Conservation (phyloP, 129 eudicot species). For the Escallonia herrerae region DNA sequence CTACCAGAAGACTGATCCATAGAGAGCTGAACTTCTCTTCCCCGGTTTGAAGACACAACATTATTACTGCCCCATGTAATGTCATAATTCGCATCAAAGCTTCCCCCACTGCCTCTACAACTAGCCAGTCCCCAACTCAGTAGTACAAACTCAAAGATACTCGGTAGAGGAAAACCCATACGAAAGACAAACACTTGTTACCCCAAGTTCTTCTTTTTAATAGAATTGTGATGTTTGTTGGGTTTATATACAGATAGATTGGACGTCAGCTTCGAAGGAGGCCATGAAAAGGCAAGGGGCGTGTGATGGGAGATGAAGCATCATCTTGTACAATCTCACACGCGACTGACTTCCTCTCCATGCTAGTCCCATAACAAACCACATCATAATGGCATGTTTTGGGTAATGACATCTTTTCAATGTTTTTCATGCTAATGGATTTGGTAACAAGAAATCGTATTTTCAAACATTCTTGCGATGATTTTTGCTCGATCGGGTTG, state of each 20-base stretch:
- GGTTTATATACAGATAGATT: constrained; percentile 9
- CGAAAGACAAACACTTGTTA: background rate
- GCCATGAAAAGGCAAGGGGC: background rate
- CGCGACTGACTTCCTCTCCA: background rate
- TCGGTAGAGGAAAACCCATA: constrained; percentile 18
- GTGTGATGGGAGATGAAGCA: background rate
- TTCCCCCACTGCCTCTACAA: constrained; percentile 1
- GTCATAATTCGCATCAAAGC: constrained; percentile 46
- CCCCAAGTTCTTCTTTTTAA: background rate
- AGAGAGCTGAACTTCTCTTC: constrained; percentile 45
- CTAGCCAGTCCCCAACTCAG: constrained; percentile 1
- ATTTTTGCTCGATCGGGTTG: no score
- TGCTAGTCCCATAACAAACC: constrained; percentile 8
- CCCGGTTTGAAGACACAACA: constrained; percentile 23
- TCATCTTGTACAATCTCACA: constrained; percentile 10
- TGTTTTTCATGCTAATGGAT: no score
- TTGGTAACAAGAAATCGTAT: no score
- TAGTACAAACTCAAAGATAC: background rate
- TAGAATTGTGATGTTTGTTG: background rate
- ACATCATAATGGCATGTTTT: background rate
- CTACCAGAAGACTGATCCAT: constrained; percentile 59
- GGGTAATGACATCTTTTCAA: no score
- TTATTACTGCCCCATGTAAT: constrained; percentile 58
- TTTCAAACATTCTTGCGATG: no score
- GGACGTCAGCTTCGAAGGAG: constrained; percentile 7